phyloP scores from a whole-genome alignment of 2,329 filamentous ascomycete species.

The Colletotrichum sublineola region DNA sequence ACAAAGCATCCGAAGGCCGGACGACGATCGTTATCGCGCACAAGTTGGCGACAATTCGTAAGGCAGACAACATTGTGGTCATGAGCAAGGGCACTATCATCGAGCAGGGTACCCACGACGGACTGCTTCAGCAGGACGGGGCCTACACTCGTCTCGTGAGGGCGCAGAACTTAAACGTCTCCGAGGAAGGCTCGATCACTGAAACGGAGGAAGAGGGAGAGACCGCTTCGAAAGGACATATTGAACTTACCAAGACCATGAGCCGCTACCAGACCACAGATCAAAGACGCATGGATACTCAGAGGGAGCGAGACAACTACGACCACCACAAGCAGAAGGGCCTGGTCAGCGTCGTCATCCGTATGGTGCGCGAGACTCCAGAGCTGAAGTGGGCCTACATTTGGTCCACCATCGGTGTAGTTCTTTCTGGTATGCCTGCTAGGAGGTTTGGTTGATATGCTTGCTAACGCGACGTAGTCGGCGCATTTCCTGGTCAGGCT shows the following conservation, averaged over 20 bases:
- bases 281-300: conserved; percentile 49
- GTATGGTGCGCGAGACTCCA: conserved; percentile 55
- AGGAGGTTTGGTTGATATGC: too few relatives aligned
- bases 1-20: conserved; percentile 64
- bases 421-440: conserved; percentile 47
- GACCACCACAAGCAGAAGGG: conserved; percentile 51
- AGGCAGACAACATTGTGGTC: conserved; percentile 75
- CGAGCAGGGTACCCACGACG: conserved; percentile 72
- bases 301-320: conserved; percentile 55
- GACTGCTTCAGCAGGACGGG: conserved; percentile 60
- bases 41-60: conserved; percentile 66
- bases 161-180: conserved; percentile 53
- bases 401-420: conserved; percentile 48
- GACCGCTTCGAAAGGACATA: conserved; percentile 21
- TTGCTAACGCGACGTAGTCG: conserved; percentile 45
- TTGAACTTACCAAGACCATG: conserved; percentile 48
- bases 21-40: conserved; percentile 76
- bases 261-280: conserved; percentile 50
- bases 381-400: conserved; percentile 54
- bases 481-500: conserved; percentile 58
- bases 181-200: conserved; percentile 42
- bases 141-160: conserved; percentile 66
- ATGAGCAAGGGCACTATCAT: conserved; percentile 68
- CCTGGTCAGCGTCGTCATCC: conserved; percentile 48
- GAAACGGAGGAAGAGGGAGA: conserved; percentile 47